phyloP scores from a whole-genome alignment of 2,329 filamentous ascomycete species.

The Penicillium brasilianum region DNA sequence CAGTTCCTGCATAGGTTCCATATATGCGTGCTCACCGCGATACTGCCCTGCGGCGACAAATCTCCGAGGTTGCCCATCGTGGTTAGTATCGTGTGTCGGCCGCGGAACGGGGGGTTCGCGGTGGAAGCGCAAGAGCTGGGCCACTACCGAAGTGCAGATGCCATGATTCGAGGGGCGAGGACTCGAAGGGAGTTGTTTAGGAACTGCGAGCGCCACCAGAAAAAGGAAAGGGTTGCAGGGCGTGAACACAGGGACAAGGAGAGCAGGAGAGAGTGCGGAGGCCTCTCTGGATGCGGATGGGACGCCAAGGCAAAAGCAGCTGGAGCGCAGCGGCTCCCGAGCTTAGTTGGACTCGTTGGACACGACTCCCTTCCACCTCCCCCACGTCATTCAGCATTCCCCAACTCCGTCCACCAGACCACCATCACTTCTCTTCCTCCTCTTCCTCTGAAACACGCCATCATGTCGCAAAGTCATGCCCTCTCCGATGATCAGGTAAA shows the following conservation, averaged over 20 bases:
- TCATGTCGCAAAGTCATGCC: slow-evolving; percentile 90
- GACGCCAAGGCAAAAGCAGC: slow-evolving; percentile 24
- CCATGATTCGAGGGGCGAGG: slow-evolving; percentile 22
- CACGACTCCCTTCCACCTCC: slow-evolving; percentile 26
- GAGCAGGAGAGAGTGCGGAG: slow-evolving; percentile 8
- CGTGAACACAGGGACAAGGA: slow-evolving; percentile 3
- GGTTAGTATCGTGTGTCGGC: slow-evolving; percentile 43
- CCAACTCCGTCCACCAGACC: slow-evolving; percentile 18
- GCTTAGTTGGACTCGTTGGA: slow-evolving; percentile 34
- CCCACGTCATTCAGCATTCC: slow-evolving; percentile 30
- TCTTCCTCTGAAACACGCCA: slow-evolving; percentile 46
- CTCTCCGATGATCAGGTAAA: slow-evolving; percentile 96
- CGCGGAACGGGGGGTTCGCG: slow-evolving; percentile 40
- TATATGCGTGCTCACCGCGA: slow-evolving; percentile 64
- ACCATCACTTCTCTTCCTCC: slow-evolving; percentile 14
- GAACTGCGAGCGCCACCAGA: background rate
- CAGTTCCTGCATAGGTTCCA: background rate
- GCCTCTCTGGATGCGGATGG: slow-evolving; percentile 27
- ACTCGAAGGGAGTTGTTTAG: background rate
- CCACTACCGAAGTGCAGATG: slow-evolving; percentile 26
- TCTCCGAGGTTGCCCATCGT: slow-evolving; percentile 74
- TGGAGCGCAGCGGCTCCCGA: slow-evolving; percentile 21
- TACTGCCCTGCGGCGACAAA: slow-evolving; percentile 77
- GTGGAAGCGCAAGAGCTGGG: slow-evolving; percentile 12
- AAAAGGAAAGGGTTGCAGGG: background rate